Conservation (phyloP, 2,329 filamentous ascomycete species). For the Penicillium fuscoglaucum region DNA sequence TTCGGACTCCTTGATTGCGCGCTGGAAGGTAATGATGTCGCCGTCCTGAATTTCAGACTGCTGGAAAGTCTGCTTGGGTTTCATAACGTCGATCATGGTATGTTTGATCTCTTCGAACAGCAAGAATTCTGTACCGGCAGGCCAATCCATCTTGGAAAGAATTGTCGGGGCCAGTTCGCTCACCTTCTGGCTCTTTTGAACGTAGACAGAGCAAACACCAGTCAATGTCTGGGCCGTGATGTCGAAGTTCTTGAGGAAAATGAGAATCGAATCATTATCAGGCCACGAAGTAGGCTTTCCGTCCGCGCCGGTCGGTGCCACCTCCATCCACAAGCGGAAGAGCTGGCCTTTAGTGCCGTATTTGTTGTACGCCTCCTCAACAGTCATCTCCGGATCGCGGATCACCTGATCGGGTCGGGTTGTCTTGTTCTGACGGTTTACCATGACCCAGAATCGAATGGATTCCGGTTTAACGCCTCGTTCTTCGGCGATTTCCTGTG, state of each 20-base stretch:
- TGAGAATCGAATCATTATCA: conserved; percentile 64
- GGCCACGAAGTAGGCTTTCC: conserved; percentile 68
- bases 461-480: conserved; percentile 66
- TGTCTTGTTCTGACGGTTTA: conserved; percentile 97
- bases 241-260: conserved; percentile 94
- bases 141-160: conserved; percentile 81
- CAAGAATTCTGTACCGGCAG: conserved; percentile 67
- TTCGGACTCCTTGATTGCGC: conserved; percentile 50
- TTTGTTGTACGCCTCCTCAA: conserved; percentile 72
- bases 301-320: conserved; percentile 66
- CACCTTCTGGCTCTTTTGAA: conserved; percentile 83
- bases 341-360: conserved; percentile 66
- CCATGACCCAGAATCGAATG: conserved; percentile 92
- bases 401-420: conserved; percentile 87
- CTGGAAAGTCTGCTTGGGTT: conserved; percentile 83
- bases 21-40: conserved; percentile 94
- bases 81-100: conserved; percentile 93
- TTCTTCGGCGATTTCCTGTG: conserved; percentile 68
- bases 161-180: conserved; percentile 79
- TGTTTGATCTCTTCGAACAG: conserved; percentile 98
- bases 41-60: conserved; percentile 95
- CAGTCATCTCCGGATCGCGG: conserved; percentile 70
- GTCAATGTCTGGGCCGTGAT: conserved; percentile 69
- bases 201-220: conserved; percentile 81
- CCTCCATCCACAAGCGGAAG: conserved; percentile 85